phyloP scores from a whole-genome alignment of 2,329 filamentous ascomycete species.

The Paraphaeosphaeria minitans region DNA sequence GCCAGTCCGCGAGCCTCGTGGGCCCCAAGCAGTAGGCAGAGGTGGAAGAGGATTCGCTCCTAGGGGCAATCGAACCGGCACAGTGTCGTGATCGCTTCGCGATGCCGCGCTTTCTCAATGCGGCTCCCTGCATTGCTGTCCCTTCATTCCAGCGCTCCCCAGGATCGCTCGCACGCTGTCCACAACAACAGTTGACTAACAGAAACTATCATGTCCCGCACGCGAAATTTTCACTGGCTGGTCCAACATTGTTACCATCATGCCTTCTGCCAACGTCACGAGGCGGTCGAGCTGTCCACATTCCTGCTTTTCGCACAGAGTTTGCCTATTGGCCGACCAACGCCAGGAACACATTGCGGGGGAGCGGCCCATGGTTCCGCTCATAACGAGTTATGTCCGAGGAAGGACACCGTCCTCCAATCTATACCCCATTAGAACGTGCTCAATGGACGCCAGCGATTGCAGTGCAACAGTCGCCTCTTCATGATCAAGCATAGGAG shows the following conservation, averaged over 20 bases:
- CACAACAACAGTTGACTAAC: background rate
- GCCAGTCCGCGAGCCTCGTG: slow-evolving; percentile 74
- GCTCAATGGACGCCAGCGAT: background rate
- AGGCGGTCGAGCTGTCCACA: background rate
- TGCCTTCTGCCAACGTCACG: background rate
- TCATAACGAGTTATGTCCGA: slow-evolving; percentile 14
- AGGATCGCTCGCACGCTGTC: background rate
- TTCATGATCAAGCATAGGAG: background rate
- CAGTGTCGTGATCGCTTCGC: slow-evolving; percentile 12
- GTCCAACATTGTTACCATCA: background rate
- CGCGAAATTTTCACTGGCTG: background rate
- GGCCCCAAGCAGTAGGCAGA: slow-evolving; percentile 76
- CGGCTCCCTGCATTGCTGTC: slow-evolving; percentile 4
- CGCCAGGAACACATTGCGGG: background rate
- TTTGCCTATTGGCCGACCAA: background rate
- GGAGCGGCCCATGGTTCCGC: slow-evolving; percentile 1
- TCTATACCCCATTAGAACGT: background rate
- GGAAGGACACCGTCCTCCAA: background rate
- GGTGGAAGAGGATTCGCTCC: slow-evolving; percentile 78
- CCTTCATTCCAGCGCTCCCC: slow-evolving; percentile 2
- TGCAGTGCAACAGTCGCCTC: background rate
- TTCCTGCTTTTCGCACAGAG: background rate
- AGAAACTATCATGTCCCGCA: background rate
- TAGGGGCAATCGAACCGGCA: slow-evolving; percentile 54
- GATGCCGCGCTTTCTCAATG: background rate